These are phyloP conservation scores for Antarctomyces pellizariae DNA, from an alignment of 495 filamentous ascomycete species.

Conservation along the genomic window DNA sequence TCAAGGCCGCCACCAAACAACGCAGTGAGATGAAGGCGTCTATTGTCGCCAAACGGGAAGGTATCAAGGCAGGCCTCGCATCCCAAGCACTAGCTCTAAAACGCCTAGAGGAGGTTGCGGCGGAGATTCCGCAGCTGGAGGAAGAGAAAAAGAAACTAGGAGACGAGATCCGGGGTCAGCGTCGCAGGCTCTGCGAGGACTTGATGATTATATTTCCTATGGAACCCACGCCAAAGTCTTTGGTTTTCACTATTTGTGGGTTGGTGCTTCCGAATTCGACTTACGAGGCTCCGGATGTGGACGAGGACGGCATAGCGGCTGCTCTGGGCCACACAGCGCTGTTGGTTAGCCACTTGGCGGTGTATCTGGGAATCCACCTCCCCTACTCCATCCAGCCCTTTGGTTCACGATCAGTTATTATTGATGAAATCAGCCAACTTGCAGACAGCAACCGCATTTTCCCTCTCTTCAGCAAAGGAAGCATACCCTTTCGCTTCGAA, in stretches of 20 bases:
- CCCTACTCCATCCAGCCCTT: slow-evolving; percentile 58
- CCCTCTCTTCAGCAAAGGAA: slow-evolving; percentile 57
- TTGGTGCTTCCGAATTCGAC: slow-evolving; percentile 55
- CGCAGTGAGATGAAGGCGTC: slow-evolving; percentile 39
- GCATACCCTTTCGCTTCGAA: slow-evolving; percentile 68
- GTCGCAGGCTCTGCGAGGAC: slow-evolving; percentile 68
- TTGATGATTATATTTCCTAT: slow-evolving; percentile 60
- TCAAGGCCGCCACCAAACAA: slow-evolving; percentile 34
- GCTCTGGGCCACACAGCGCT: slow-evolving; percentile 68
- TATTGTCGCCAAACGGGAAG: slow-evolving; percentile 35
- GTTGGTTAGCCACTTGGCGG: slow-evolving; percentile 49
- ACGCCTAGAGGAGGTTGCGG: slow-evolving; percentile 25
- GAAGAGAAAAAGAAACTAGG: slow-evolving; percentile 34
- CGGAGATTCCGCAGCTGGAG: too few relatives aligned
- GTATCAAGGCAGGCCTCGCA: slow-evolving; percentile 37
- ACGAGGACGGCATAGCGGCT: slow-evolving; percentile 49
- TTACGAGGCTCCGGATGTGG: slow-evolving; percentile 27
- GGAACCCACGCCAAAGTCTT: slow-evolving; percentile 31
- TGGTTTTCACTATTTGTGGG: slow-evolving; percentile 56
- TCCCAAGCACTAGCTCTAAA: slow-evolving; percentile 32
- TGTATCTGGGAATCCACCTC: slow-evolving; percentile 55
- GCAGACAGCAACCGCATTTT: slow-evolving; percentile 40
- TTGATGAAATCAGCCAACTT: slow-evolving; percentile 54
- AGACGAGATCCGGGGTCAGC: slow-evolving; percentile 50
- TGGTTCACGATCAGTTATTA: slow-evolving; percentile 51